These are phyloP conservation scores for Prunus campanulata DNA, from an alignment of 306 rosid genomes.

Conservation along the genomic window DNA sequence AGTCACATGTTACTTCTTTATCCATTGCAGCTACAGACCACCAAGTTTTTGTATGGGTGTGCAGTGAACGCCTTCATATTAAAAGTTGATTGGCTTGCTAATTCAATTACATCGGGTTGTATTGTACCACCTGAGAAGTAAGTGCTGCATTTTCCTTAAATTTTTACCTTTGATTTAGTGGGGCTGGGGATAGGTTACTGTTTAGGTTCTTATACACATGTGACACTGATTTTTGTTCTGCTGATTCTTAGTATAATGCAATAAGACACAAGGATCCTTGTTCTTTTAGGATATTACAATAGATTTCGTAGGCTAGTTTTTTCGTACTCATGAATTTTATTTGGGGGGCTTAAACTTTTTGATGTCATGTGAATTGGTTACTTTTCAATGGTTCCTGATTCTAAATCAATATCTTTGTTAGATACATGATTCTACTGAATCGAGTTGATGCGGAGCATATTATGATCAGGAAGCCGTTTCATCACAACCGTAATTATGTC, in stretches of 20 bases:
- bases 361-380: constrained; percentile 12
- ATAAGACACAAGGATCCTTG: background rate
- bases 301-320: background rate
- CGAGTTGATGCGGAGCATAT: constrained; percentile 40
- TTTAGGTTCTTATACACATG: background rate
- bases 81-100: constrained; percentile 68
- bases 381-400: constrained; percentile 20
- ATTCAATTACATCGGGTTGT: constrained; percentile 63
- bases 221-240: background rate
- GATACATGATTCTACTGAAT: constrained; percentile 64
- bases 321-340: background rate
- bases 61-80: constrained; percentile 72
- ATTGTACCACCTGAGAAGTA: constrained; percentile 69
- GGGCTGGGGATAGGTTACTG: background rate
- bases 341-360: background rate
- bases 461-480: constrained; percentile 34
- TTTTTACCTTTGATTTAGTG: background rate
- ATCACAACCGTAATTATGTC: constrained; percentile 29
- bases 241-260: background rate
- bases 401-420: constrained; percentile 19
- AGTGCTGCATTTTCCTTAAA: constrained; percentile 30
- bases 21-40: constrained; percentile 68
- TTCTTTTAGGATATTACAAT: background rate
- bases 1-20: constrained; percentile 20
- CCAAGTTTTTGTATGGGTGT: constrained; percentile 87